Base-by-base conservation (phyloP, 352 stramenopile species). In the Peronospora destructor region DNA sequence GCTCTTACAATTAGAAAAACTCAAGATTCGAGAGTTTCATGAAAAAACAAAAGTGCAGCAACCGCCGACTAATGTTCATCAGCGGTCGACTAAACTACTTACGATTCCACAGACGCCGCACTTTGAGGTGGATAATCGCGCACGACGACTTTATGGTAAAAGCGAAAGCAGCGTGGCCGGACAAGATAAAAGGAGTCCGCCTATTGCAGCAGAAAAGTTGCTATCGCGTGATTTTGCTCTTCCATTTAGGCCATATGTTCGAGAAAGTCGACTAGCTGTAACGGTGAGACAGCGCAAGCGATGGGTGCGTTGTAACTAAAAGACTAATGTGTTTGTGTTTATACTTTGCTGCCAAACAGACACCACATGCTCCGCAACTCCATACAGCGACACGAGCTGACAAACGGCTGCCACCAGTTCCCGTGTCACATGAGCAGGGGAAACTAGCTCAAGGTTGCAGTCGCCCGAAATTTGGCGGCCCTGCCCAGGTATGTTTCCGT, bases 11-110 rank as follows among this genome's bases (percentile, higher is more conserved):
- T 48, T 85, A 12, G 76, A 91, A 49, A 73, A 72, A 16, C 66
- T 84, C 23, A 87, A 87, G 49, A 80, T 87, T 50, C 73, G 80
- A 38, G 77, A 91, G 44, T 87, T 85, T 41, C 74, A 91, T 42
- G 80, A 85, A 46, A 76, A 77, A 23, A 80, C 70, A 13, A 85
- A 84, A 45, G 56, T 76, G 36, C 76, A 91, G 48, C 69, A 75
- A 23, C 64, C 76, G 17, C 71, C 76, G 3, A 59, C 56, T 1
- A 87, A 87, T 45, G 76, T 91, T 6, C 76, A 86, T 42, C 75
- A 87, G 61, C 70, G 80, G 19, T 87, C 76, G 8, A 88, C 71
- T 3, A 88, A 88, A 57, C 76, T 87, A 57, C 74, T 91, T 23
- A 91, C 80, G 38, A 74, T 91, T 16, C 80, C 80, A 8, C 62